Evolutionary conservation across 495 filamentous ascomycete genomes (phyloP).

Genomic region (Neurospora sp.): DNA sequence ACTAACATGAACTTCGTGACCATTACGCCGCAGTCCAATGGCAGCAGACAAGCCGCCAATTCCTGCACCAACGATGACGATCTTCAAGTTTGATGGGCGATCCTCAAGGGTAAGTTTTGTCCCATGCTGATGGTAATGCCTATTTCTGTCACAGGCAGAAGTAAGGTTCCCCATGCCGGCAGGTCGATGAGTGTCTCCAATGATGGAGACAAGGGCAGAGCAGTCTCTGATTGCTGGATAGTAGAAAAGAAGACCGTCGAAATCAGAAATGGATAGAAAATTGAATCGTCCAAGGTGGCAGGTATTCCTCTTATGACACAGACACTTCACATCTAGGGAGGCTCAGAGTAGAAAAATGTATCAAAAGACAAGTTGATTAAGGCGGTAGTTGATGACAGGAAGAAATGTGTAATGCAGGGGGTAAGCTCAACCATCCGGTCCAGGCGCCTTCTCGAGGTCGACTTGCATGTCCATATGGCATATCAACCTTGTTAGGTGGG

Average conservation of each 20-base stretch:
- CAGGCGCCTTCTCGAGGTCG: neutral
- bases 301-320: neutral
- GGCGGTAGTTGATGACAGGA: neutral
- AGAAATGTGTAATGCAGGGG: neutral
- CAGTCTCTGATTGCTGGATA: neutral
- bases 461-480: neutral
- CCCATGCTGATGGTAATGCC: neutral
- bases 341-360: neutral
- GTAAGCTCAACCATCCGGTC: neutral
- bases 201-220: neutral
- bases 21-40: slow-evolving; percentile 41
- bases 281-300: neutral
- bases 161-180: neutral
- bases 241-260: neutral
- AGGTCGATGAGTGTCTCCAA: neutral
- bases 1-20: slow-evolving; percentile 42
- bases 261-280: neutral
- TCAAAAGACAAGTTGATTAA: neutral
- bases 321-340: neutral
- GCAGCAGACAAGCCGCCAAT: slow-evolving; percentile 47
- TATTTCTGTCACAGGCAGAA: neutral
- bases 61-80: slow-evolving; percentile 47
- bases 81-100: slow-evolving; percentile 11
- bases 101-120: neutral
- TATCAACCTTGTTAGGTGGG: neutral